Conservation (phyloP, 2,329 filamentous ascomycete species). For the Byssoonygena ceratinophila region DNA sequence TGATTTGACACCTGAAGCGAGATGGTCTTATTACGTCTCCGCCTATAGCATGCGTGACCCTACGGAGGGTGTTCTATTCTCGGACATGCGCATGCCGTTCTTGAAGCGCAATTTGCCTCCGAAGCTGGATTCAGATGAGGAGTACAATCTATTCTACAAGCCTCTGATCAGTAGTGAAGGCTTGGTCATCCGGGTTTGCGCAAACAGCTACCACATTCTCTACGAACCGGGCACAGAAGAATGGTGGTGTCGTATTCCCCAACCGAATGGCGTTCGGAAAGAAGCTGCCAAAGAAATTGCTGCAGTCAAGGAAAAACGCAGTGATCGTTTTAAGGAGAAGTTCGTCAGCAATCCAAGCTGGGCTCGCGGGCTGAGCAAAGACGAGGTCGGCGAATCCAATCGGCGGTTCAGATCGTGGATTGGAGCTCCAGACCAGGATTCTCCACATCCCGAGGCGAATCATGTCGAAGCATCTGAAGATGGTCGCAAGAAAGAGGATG, state of each 20-base stretch:
- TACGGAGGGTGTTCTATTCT: constrained; percentile 64
- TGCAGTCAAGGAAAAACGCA: constrained; percentile 34
- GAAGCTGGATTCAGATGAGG: constrained; percentile 52
- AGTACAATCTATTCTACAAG: constrained; percentile 46
- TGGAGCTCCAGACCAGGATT: constrained; percentile 21
- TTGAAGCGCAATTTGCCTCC: constrained; percentile 59
- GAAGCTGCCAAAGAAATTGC: constrained; percentile 28
- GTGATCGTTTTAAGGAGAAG: constrained; percentile 42
- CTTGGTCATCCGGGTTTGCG: constrained; percentile 60
- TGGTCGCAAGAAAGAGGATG: constrained; percentile 1
- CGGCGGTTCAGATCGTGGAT: constrained; percentile 41
- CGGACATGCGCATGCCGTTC: constrained; percentile 56
- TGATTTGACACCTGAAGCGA: constrained; percentile 50
- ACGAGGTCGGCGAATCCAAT: constrained; percentile 41
- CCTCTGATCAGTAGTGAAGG: constrained; percentile 55
- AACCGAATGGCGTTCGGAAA: constrained; percentile 22
- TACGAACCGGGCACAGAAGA: constrained; percentile 62
- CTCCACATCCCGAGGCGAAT: not conserved
- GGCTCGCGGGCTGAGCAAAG: constrained; percentile 42
- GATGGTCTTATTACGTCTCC: constrained; percentile 93
- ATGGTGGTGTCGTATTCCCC: constrained; percentile 50
- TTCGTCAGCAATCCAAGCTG: constrained; percentile 45
- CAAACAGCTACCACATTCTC: constrained; percentile 69
- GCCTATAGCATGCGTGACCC: constrained; percentile 81
- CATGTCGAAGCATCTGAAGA: not conserved